Percentiles rank a stretch among this genome's conserved stretches.
Conservation (phyloP, 2,329 filamentous ascomycete genomes). For the Colletotrichum navitas region DNA sequence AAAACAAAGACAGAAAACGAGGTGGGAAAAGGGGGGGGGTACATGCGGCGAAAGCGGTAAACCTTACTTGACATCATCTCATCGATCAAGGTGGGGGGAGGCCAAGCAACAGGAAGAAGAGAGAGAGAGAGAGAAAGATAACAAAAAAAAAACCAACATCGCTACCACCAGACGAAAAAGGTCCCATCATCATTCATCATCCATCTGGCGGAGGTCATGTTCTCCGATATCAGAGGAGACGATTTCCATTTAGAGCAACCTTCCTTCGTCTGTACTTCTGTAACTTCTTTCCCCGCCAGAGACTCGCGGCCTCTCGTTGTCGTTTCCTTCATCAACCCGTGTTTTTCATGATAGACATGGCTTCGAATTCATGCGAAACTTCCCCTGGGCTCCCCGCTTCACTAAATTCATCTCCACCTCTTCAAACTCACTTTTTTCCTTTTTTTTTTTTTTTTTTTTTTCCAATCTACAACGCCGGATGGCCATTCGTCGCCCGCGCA, state of each 20-base stretch:
- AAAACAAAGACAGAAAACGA: not conserved
- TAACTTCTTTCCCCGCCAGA: not conserved
- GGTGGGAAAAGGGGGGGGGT: too few species aligned
- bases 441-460: not conserved
- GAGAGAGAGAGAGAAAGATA: too few species aligned
- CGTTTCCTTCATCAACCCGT: not conserved
- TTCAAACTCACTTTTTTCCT: not conserved
- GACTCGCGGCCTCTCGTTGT: slow-evolving; percentile 24
- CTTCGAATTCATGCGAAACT: slow-evolving; percentile 29
- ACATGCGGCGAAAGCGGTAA: not conserved
- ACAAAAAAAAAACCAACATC: not conserved
- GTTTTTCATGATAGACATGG: slow-evolving; percentile 16
- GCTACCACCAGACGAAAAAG: not conserved
- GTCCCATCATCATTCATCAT: not conserved
- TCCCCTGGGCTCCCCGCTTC: slow-evolving; percentile 1
- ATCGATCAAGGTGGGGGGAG: not conserved
- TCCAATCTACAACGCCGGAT: not conserved
- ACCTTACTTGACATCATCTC: slow-evolving; percentile 5
- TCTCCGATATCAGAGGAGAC: not conserved
- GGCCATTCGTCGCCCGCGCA: not conserved
- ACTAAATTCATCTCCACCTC: not conserved
- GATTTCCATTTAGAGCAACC: slow-evolving; percentile 1
- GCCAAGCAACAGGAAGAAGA: not conserved
- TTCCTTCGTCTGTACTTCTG: slow-evolving; percentile 3
- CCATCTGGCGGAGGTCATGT: not conserved